Evolutionary conservation across 768 basidiomycete species (phyloP).

Genomic region (Baorangia bicolor): DNA sequence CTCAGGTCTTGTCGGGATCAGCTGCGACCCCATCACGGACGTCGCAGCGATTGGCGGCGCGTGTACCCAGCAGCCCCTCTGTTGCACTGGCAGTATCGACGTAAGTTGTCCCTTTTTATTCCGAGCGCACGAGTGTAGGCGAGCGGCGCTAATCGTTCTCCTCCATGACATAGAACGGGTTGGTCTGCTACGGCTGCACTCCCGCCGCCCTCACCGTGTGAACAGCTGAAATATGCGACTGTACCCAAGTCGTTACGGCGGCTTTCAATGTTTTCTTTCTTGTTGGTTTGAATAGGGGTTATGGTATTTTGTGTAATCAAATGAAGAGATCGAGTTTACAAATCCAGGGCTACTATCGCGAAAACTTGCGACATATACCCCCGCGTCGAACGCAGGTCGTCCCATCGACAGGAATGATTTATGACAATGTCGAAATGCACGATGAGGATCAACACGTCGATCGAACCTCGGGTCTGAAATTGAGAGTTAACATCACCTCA

Average conservation of each 20-base stretch:
- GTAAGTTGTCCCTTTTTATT: slow-evolving; percentile 1
- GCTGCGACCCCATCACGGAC: slow-evolving; percentile 3
- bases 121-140: too few species aligned
- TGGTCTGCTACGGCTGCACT: slow-evolving; percentile 14
- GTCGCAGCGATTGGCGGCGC: neutral
- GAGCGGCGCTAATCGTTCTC: neutral
- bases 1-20: slow-evolving; percentile 1
- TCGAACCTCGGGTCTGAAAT: too few species aligned
- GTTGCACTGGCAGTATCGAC: slow-evolving; percentile 12
- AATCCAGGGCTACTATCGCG: neutral
- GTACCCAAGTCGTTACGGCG: neutral
- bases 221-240: neutral
- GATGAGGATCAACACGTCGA: neutral
- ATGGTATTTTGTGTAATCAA: neutral
- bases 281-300: neutral
- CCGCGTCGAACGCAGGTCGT: neutral
- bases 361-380: neutral
- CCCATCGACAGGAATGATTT: neutral
- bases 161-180: neutral
- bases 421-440: too few species aligned
- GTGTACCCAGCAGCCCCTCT: slow-evolving; percentile 17
- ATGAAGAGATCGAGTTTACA: neutral
- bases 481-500: neutral
- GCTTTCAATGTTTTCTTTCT: neutral
- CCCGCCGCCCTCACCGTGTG: slow-evolving; percentile 1